Percentiles rank a stretch among this genome's conserved stretches.
Conservation (phyloP, 805 yeast genomes). For the Scheffersomyces ergatensis region DNA sequence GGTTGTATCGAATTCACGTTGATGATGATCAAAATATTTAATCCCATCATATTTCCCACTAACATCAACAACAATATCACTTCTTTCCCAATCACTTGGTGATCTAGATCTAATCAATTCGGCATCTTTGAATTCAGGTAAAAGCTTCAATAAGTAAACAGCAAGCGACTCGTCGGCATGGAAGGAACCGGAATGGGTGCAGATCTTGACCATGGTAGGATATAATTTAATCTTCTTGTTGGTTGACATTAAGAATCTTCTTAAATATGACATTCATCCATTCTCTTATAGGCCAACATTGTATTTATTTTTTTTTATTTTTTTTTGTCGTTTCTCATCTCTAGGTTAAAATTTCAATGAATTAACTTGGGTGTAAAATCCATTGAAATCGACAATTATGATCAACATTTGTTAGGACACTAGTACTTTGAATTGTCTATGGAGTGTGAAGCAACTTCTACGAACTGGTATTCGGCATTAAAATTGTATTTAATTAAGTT, state of each 20-base stretch:
- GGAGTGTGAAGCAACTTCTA: too few relatives aligned
- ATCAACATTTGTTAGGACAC: too few relatives aligned
- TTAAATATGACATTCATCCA: not conserved
- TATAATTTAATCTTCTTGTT: constrained; percentile 10
- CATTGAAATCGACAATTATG: too few relatives aligned
- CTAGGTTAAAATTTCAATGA: too few relatives aligned
- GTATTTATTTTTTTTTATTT: not conserved
- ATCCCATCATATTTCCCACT: constrained; percentile 84
- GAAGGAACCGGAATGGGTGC: constrained; percentile 91
- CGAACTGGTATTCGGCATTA: too few relatives aligned
- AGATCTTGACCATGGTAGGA: constrained; percentile 51
- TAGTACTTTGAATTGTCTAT: too few relatives aligned
- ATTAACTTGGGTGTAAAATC: too few relatives aligned
- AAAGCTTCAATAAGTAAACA: constrained; percentile 72
- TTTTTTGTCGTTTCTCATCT: not conserved
- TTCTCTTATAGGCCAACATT: not conserved
- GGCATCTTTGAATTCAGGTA: constrained; percentile 69
- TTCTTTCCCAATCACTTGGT: constrained; percentile 74
- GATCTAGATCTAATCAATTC: constrained; percentile 80
- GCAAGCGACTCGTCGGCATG: constrained; percentile 98
- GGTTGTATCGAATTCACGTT: constrained; percentile 80
- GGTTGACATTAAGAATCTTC: constrained; percentile 4
- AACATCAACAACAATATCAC: constrained; percentile 94
- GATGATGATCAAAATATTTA: constrained; percentile 94
- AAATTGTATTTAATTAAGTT: too few relatives aligned